Evolutionary conservation across 2,329 filamentous ascomycete species (phyloP).

Genomic region (Diaporthe ilicicola): DNA sequence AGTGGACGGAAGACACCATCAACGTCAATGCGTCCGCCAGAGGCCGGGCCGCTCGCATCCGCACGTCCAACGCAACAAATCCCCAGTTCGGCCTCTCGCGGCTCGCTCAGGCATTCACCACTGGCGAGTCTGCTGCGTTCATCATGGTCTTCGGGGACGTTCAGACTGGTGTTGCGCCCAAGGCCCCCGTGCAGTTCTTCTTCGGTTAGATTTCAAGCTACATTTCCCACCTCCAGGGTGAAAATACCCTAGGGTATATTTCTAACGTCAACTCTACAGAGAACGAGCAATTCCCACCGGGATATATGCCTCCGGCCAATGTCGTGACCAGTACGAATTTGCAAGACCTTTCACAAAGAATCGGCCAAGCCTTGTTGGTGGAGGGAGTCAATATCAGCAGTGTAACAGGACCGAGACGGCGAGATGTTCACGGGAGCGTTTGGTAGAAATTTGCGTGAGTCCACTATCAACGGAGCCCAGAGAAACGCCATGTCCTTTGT

Average conservation of each 20-base stretch:
- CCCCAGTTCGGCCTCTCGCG: slow-evolving; percentile 48
- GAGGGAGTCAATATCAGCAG: slow-evolving; percentile 22
- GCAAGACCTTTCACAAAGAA: slow-evolving; percentile 9
- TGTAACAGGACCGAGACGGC: background rate
- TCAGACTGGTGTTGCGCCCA: slow-evolving; percentile 46
- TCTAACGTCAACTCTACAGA: background rate
- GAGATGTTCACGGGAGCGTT: background rate
- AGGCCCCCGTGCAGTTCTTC: slow-evolving; percentile 51
- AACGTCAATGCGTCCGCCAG: slow-evolving; percentile 21
- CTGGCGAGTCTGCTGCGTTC: slow-evolving; percentile 58
- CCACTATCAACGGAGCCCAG: background rate
- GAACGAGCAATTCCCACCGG: slow-evolving; percentile 28
- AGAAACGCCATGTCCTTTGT: background rate
- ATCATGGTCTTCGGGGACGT: slow-evolving; percentile 58
- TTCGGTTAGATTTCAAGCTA: slow-evolving; percentile 45
- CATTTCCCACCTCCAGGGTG: too few species aligned
- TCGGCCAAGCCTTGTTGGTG: slow-evolving; percentile 18
- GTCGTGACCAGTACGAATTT: slow-evolving; percentile 18
- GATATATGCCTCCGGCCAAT: slow-evolving; percentile 4
- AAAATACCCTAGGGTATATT: background rate
- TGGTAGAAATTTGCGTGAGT: background rate
- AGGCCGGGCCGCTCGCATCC: slow-evolving; percentile 19
- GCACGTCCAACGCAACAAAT: slow-evolving; percentile 25
- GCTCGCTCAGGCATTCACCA: slow-evolving; percentile 53
- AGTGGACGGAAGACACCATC: slow-evolving; percentile 29